Evolutionary conservation across 2,329 filamentous ascomycete species (phyloP), one percentile per base, ranked within the genome.

Genomic region (Tricladium varicosporioides): DNA sequence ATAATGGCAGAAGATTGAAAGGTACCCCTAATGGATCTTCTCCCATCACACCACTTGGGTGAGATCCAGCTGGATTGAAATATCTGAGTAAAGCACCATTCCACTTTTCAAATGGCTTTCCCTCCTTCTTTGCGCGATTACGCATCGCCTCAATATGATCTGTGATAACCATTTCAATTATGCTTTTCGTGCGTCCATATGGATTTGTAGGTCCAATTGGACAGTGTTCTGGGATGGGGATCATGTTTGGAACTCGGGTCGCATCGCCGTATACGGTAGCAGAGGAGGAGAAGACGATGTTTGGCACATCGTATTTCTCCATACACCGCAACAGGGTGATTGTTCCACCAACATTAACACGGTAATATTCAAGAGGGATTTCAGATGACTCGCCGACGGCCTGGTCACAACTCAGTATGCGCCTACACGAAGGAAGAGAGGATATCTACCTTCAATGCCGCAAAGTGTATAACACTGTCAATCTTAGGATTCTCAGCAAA

Each of bases 261-360:
- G 93, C 94, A 75, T 99, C 95, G 71, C 94, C 94, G 75, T 99
- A 99, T 65, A 99, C 94, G 66, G 95, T 99, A 33, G 94, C 94
- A 1, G 92, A 97, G 61, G 92, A 97, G 60, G 93, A 97, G 79
- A 99, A 99, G 76, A 99, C 94, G 69, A 99, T 94, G 80, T 96
- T 97, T 76, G 85, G 84, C 66, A 99, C 92, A 75, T 93, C 88
- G 81, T 97, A 85, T 74, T 86, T 87, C 71, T 85, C 82, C 92
- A 99, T 97, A 70, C 87, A 86, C 63, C 86, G 83, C 61, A 99
- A 84, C 48, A 99, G 88, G 67, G 86, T 82, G 69, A 99, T 87
- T 68, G 91, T 94, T 74, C 94, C 95, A 71, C 88, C 88, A 60
- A 97, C 94, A 73, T 99, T 99, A 80, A 96, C 90, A 67, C 89